Evolutionary conservation across 257 asterid species (phyloP).

Genomic region (Solanum gracilifrons): DNA sequence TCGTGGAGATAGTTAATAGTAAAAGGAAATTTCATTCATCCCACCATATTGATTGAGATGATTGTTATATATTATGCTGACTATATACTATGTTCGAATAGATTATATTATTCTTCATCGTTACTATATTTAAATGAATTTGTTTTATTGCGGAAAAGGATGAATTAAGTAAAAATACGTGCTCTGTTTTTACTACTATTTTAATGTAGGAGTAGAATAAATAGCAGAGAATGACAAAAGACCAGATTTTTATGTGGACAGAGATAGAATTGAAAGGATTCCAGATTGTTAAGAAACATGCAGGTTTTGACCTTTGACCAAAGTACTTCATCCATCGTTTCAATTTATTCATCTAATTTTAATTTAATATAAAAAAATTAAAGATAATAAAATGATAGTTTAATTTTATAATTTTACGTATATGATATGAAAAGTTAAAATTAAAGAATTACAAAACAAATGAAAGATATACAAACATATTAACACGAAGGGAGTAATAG

Average conservation of each 20-base stretch:
- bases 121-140: background rate
- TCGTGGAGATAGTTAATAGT: fast-evolving
- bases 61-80: no score
- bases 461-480: no score
- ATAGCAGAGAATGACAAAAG: background rate
- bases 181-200: background rate
- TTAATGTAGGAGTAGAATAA: background rate
- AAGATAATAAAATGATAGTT: no score
- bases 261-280: background rate
- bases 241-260: background rate
- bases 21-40: background rate
- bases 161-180: background rate
- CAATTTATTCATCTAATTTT: background rate
- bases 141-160: background rate
- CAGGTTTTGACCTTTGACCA: conserved; percentile 65
- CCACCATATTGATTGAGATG: fast-evolving
- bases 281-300: conserved; percentile 4
- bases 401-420: no score
- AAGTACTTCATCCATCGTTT: background rate
- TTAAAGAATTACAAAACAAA: no score
- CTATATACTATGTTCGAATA: no score
- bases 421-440: fast-evolving
- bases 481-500: background rate
- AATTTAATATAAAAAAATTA: background rate
- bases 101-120: no score